A percentile compares a stretch with the other conserved stretches of the same genome.
Evolutionary conservation across 129 eudicot genomes (phyloP).

Genomic region (Oenanthe sinensis): DNA sequence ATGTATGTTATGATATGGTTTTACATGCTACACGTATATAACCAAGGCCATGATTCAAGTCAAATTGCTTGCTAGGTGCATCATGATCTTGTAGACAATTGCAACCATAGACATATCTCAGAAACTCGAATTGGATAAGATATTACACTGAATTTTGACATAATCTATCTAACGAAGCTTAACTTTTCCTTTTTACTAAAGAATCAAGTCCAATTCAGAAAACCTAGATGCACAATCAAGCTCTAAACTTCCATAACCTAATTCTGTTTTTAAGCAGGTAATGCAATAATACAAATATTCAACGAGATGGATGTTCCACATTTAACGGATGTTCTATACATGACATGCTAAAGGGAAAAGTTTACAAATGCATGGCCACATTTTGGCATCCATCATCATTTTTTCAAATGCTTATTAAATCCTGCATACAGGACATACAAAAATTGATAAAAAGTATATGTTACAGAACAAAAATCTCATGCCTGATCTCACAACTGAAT

Average conservation of each 20-base stretch:
- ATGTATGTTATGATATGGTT: no score
- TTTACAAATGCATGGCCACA: conserved; percentile 2
- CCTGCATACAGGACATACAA: neutral
- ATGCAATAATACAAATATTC: neutral
- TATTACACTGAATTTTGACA: neutral
- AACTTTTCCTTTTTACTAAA: neutral
- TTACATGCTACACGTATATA: no score
- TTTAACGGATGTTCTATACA: neutral
- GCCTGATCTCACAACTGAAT: conserved; percentile 13
- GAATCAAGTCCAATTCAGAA: neutral
- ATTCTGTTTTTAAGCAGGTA: neutral
- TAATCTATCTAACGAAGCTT: neutral
- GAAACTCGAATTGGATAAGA: neutral
- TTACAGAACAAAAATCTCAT: conserved; percentile 6
- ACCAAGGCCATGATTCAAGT: neutral
- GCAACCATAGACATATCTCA: neutral
- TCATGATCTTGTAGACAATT: neutral
- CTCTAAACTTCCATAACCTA: neutral
- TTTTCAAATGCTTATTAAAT: neutral
- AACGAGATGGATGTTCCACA: neutral
- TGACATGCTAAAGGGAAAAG: neutral
- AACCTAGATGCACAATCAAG: neutral
- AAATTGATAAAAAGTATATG: neutral
- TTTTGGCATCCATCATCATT: neutral
- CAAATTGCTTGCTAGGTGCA: neutral